Evolutionary conservation across 331 rosid genomes (phyloP).

Genomic region (Malus hybrid): DNA sequence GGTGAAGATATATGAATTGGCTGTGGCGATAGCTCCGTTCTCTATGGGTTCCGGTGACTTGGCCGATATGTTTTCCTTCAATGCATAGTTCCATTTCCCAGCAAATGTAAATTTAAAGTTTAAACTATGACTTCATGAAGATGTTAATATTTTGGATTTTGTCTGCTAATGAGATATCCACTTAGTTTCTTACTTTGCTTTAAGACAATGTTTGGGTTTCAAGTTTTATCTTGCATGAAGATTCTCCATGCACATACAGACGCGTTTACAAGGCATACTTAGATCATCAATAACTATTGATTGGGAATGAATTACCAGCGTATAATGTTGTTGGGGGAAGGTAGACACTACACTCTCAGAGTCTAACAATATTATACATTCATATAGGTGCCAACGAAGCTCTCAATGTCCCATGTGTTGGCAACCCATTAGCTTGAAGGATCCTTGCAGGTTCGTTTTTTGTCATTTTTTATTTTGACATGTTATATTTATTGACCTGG

Average conservation of each 20-base stretch:
- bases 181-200: not conserved
- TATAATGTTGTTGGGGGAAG: not conserved
- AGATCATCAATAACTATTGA: not conserved
- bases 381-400: conserved; percentile 84
- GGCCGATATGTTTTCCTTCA: not conserved
- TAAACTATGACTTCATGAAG: not conserved
- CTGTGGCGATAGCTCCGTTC: not conserved
- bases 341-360: not conserved
- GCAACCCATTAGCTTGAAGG: conserved; percentile 78
- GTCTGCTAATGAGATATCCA: not conserved
- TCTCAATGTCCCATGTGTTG: conserved; percentile 98
- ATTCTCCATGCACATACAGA: not conserved
- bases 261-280: not conserved
- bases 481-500: not conserved
- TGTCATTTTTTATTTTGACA: not conserved
- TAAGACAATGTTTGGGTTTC: not conserved
- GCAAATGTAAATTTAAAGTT: not conserved
- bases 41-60: not conserved
- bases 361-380: conserved; percentile 3
- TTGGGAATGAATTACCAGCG: not conserved
- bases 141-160: not conserved
- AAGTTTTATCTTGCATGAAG: not conserved
- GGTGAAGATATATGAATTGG: not conserved
- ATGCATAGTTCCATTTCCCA: not conserved
- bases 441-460: conserved; percentile 58